Evolutionary conservation across 140 eudicot species (phyloP), one percentile per base, ranked within the genome.

Genomic region (Flaveria floridana): DNA sequence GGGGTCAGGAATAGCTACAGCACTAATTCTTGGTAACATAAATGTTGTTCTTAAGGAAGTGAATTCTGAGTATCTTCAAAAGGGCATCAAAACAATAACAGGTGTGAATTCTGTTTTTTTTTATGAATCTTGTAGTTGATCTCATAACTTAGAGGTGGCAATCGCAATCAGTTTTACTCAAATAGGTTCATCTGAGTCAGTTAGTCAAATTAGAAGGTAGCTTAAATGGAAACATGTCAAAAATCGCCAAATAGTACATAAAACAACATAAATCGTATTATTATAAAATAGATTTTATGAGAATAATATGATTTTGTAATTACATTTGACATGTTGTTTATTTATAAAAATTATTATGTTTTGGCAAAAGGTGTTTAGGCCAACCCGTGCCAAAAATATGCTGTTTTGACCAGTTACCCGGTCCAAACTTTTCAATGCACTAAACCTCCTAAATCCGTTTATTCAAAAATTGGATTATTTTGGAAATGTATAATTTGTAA

Each of bases 1-100:
- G 87, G 96, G 96, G 18, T 90, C 94, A 0, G 89, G 91, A 58
- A 90, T 87, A 71, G 96, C 96, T 52, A 87, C 94, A 14, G 86
- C 89, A 11, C 80, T 90, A 65, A 76, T 87, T 28, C 85, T 90
- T 69, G 73, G 87, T 68, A 85, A 84, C 21, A 83, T 78, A 44
- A 73, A 61, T 53, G 94, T 90, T 47, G 70, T 90, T 64, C 84
- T 90, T 4, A 89, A 87, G 77, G 96, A 89, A 78, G 79, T 87
- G 30, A 87, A 80, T 77, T 77, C 84, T 52, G 87, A 85, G 18
- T 89, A 79, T 58, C 88, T 89, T 71, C 85, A 26, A 4, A 84
- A 86, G 74, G 93, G 90, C 57, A 72, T 89, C 7, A 83, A 84
- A 73, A 51, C 75, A 68, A 51, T 87, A 23, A 72, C 78, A 84